These are phyloP conservation scores for Gorgonomyces haynaldii DNA, from an alignment of 192 early-diverging fungal genomes.

Conservation along the genomic window DNA sequence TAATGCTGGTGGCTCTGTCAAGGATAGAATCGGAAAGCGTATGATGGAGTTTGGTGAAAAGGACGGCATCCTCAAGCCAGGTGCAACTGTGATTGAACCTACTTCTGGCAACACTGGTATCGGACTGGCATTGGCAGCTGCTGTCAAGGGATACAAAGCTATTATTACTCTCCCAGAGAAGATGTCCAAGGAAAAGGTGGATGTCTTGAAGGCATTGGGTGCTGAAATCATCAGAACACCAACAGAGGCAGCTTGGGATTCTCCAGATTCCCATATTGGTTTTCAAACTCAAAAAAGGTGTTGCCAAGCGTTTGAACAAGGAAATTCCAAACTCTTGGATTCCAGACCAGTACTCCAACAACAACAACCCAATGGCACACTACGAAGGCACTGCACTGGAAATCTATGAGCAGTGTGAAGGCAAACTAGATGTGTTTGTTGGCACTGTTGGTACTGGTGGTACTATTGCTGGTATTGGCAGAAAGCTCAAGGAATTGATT, in stretches of 20 bases:
- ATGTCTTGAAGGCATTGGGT: conserved; percentile 92
- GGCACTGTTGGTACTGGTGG: conserved; percentile 94
- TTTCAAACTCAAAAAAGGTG: conserved; percentile 25
- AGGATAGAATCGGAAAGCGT: conserved; percentile 94
- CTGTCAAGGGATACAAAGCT: conserved; percentile 96
- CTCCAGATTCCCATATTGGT: conserved; percentile 95
- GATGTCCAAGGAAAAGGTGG: conserved; percentile 99
- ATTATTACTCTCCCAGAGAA: conserved; percentile 99
- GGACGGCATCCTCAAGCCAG: conserved; percentile 81
- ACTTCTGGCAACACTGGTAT: conserved; percentile 99
- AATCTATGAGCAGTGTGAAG: conserved; percentile 56
- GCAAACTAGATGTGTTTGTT: conserved; percentile 92
- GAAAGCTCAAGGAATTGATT: conserved; percentile 89
- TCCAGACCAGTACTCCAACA: conserved; percentile 92
- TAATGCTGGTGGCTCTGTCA: conserved; percentile 97
- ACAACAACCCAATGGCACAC: conserved; percentile 96
- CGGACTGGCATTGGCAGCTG: conserved; percentile 89
- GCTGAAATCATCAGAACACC: conserved; percentile 98
- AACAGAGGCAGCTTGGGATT: conserved; percentile 98
- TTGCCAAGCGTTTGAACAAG: conserved; percentile 83
- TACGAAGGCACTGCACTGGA: conserved; percentile 69
- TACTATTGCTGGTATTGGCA: conserved; percentile 89
- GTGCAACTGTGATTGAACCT: conserved; percentile 93
- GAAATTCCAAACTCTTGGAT: conserved; percentile 96
- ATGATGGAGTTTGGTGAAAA: conserved; percentile 94